Percentiles rank a stretch among this genome's conserved stretches.
Evolutionary conservation across 2,329 filamentous ascomycete species (phyloP).

Genomic region (Amesomyces nigricolor): DNA sequence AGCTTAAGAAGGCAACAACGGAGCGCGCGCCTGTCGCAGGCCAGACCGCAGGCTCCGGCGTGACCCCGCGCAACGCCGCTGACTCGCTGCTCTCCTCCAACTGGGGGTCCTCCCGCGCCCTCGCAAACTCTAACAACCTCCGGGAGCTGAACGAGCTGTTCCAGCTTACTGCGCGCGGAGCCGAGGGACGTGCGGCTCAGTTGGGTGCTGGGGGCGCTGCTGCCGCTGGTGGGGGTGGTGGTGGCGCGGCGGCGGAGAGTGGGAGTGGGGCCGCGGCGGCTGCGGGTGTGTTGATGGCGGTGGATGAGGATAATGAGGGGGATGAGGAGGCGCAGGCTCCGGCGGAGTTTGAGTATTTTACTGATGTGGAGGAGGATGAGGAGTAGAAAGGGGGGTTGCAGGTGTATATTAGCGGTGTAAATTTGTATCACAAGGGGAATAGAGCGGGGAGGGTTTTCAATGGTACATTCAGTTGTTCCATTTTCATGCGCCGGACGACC

Average conservation of each 20-base stretch:
- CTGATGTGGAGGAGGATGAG: slow-evolving; percentile 54
- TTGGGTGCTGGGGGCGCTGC: slow-evolving; percentile 15
- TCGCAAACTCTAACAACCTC: slow-evolving; percentile 27
- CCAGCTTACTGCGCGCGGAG: slow-evolving; percentile 33
- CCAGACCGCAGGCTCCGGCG: slow-evolving; percentile 12
- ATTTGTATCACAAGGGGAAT: background rate
- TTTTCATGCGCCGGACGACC: too few relatives aligned
- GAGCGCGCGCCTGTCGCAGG: slow-evolving; percentile 54
- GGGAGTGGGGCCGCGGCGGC: slow-evolving; percentile 34
- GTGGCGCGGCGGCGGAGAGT: slow-evolving; percentile 39
- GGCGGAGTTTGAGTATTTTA: slow-evolving; percentile 72
- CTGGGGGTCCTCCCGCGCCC: slow-evolving; percentile 7
- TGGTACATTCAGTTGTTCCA: too few relatives aligned
- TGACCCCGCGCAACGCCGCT: slow-evolving; percentile 24
- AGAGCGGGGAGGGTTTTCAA: background rate
- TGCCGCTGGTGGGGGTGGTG: slow-evolving; percentile 39
- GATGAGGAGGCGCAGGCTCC: slow-evolving; percentile 67
- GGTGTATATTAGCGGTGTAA: slow-evolving; percentile 9
- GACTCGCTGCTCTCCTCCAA: slow-evolving; percentile 28
- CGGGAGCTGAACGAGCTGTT: slow-evolving; percentile 42
- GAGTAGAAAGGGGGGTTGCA: slow-evolving; percentile 1
- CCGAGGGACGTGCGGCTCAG: slow-evolving; percentile 26
- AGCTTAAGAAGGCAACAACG: slow-evolving; percentile 72
- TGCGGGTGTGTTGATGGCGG: slow-evolving; percentile 74
- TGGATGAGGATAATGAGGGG: slow-evolving; percentile 77